Evolutionary conservation across 257 asterid species (phyloP).

Genomic region (Voacanga thouarsii): DNA sequence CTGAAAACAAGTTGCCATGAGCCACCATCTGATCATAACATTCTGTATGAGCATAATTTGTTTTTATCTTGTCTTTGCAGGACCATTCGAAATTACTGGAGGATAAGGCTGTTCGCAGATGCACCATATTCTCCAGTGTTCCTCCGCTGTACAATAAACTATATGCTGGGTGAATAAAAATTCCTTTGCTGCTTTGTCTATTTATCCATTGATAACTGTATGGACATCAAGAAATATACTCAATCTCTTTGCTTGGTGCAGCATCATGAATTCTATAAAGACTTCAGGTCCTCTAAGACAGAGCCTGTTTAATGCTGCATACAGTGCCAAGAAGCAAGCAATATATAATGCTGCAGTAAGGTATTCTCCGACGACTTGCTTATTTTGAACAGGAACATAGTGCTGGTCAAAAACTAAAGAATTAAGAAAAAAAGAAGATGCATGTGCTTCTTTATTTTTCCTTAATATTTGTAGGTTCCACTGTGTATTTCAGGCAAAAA

Average conservation of each 20-base stretch:
- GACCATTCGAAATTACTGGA: slow-evolving; percentile 89
- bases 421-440: background rate
- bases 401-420: background rate
- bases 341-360: slow-evolving; percentile 57
- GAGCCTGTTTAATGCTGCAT: slow-evolving; percentile 78
- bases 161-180: slow-evolving; percentile 65
- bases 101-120: slow-evolving; percentile 78
- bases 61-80: slow-evolving; percentile 40
- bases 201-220: background rate
- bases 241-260: slow-evolving; percentile 23
- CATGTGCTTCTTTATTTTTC: background rate
- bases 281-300: slow-evolving; percentile 74
- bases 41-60: background rate
- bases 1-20: too few relatives aligned
- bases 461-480: slow-evolving; percentile 5
- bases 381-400: background rate
- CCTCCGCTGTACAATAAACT: slow-evolving; percentile 88
- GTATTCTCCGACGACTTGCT: background rate
- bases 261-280: slow-evolving; percentile 73
- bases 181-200: slow-evolving; percentile 8
- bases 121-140: slow-evolving; percentile 90
- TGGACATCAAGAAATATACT: background rate
- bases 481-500: slow-evolving; percentile 52
- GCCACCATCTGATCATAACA: background rate
- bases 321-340: slow-evolving; percentile 83